phyloP scores from a whole-genome alignment of 2,329 filamentous ascomycete genomes.

The Piedraia hortae region DNA sequence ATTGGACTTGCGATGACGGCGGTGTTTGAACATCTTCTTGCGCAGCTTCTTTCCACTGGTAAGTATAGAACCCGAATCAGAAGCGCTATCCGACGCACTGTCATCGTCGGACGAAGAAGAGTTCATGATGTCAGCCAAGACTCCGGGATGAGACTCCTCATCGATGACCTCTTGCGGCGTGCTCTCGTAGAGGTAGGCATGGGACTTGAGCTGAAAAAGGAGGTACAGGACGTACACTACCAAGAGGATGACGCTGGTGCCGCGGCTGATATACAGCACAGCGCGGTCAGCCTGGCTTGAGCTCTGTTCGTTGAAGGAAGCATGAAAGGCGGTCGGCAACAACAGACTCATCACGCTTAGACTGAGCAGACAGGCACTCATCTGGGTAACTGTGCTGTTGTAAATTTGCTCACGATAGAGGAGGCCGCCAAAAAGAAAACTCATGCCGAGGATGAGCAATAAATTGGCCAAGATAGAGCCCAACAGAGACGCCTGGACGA shows the following conservation, averaged over 20 bases:
- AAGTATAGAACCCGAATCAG: constrained; percentile 28
- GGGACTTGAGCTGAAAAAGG: constrained; percentile 73
- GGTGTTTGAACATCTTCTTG: constrained; percentile 42
- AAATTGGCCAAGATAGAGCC: constrained; percentile 77
- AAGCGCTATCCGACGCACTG: constrained; percentile 19
- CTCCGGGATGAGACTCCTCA: constrained; percentile 65
- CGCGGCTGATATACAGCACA: constrained; percentile 52
- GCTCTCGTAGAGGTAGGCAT: constrained; percentile 75
- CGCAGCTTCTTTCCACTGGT: constrained; percentile 45
- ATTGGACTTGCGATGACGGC: constrained; percentile 52
- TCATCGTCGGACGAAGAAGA: constrained; percentile 31
- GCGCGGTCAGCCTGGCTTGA: constrained; percentile 3
- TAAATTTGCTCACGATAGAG: constrained; percentile 82
- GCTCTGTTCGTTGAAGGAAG: constrained; percentile 33
- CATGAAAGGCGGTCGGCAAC: constrained; percentile 75
- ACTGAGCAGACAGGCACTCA: constrained; percentile 81
- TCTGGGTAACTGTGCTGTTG: constrained; percentile 84
- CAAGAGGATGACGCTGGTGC: constrained; percentile 63
- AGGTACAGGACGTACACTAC: constrained; percentile 64
- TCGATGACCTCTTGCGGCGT: constrained; percentile 83
- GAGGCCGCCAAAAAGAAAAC: constrained; percentile 62
- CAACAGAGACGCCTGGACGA: constrained; percentile 71
- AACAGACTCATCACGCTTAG: constrained; percentile 73
- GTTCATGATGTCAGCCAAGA: constrained; percentile 57
- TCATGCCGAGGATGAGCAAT: constrained; percentile 73